Base-by-base conservation (phyloP, 2,329 filamentous ascomycete genomes). In the Colletotrichum musicola region DNA sequence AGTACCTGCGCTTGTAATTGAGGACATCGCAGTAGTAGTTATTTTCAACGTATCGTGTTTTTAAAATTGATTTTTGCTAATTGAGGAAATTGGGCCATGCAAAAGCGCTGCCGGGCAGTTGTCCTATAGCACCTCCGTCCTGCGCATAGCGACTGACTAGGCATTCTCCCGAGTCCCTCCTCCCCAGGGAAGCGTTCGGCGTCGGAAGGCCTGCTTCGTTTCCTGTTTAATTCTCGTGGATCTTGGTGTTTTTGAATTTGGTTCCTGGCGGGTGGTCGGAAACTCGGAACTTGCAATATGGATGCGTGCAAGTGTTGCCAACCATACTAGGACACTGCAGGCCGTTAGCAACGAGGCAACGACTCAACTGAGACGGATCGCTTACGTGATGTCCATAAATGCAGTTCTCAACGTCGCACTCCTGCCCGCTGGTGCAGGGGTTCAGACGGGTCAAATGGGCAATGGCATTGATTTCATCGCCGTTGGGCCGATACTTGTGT, bases 371-470 rank as follows among this genome's bases (percentile, higher is more conserved):
- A n/a, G 27, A 5, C 14, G 46, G 50, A 22, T 53, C 25, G 81
- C 86, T 80, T 74, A 88, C 86, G 73, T 90, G 84, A 74, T 90
- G 88, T 3, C 88, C 88, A 72, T 90, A 90, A 67, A 90, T 89
- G 74, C 88, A 90, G 70, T 86, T 84, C 1, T 85, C 82, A 4
- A 83, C 77, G 6, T 86, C 83, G 71, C 88, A 90, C n/a, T 87
- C 81, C 74, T 90, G 88, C 0, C 86, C 86, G 35, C 79, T 83
- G 0, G 81, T 81, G 76, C 88, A 90, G 1, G 88, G 88, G 64
- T 88, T 90, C 64, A 87, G 77, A 6, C 88, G 82, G 2, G 87
- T 83, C 56, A 90, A 73, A 71, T 85, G 85, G 0, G 84, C 82
- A 69, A 90, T 86, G 2, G 87, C 88, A 42, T 82, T 82, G 59